Base-by-base conservation (phyloP, 108 stramenopile species). In the Cylindrotheca fusiformis region DNA sequence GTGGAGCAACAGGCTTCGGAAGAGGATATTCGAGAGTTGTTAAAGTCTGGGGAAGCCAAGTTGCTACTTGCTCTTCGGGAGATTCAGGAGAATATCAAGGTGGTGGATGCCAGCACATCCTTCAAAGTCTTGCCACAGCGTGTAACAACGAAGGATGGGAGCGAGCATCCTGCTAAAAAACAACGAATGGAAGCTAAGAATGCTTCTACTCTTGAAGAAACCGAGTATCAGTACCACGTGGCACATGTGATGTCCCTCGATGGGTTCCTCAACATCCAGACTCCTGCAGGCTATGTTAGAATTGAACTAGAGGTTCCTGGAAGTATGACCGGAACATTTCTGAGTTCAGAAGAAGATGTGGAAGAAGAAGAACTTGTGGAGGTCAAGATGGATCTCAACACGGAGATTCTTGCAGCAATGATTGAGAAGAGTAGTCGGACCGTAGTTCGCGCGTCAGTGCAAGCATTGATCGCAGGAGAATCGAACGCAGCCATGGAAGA, bases 251-350 rank as follows among this genome's bases (percentile, higher is more conserved):
- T 87, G 52, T 25, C 61, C 55, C 50, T 88, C 59, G 58, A 82
- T n/a, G 60, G 72, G 22, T 49, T 32, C 41, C 12, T 79, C 25
- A 60, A 64, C 46, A 70, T 83, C 23, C 76, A 79, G 32, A 77
- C 86, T 47, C 87, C 84, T 8, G 86, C 75, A 18, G 74, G 85
- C 8, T 78, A 85, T 32, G 71, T 72, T 19, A 67, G 70, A 24
- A 81, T 92, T 47, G 79, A 77, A 31, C 67, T 92, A 2, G 78
- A 85, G 60, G 91, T 86, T 18, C 91, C 91, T 20, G 91, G 91
- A 32, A 52, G 48, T 22, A 90, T 93, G 56, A 69, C 83, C 32
- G 91, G 88, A 32, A 80, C 80, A 18, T 93, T 93, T 68, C 47
- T 77, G 23, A 65, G 63, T 36, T n/a, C n/a, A n/a, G n/a, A n/a